Conservation (phyloP, 2,329 filamentous ascomycete genomes). For the Arthroderma sp. region DNA sequence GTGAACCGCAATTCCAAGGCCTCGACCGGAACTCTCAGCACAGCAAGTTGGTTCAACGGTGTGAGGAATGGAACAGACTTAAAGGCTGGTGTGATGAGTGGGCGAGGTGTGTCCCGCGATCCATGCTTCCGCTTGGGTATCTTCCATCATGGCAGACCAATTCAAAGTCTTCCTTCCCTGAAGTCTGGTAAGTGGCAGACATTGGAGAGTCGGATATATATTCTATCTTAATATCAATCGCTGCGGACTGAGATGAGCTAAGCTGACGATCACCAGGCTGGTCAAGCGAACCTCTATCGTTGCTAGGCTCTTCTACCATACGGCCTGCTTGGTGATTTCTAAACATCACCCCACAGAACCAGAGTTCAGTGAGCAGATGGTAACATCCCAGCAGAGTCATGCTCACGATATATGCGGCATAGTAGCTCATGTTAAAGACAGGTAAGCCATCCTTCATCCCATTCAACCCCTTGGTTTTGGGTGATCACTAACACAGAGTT, state of each 20-base stretch:
- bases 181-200: constrained; percentile 55
- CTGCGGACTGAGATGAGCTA: neutral
- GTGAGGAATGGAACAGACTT: constrained; percentile 66
- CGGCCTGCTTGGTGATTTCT: constrained; percentile 65
- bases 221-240: neutral
- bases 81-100: constrained; percentile 72
- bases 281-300: constrained; percentile 71
- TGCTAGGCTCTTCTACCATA: constrained; percentile 79
- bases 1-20: constrained; percentile 48
- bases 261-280: constrained; percentile 41
- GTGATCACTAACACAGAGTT: neutral
- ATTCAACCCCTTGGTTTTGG: neutral
- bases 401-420: constrained; percentile 82
- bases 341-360: constrained; percentile 61
- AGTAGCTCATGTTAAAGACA: constrained; percentile 69
- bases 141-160: constrained; percentile 54
- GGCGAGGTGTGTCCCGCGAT: constrained; percentile 64
- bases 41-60: constrained; percentile 48
- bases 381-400: constrained; percentile 56
- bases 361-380: constrained; percentile 52
- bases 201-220: neutral
- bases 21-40: constrained; percentile 46
- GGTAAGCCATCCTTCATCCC: constrained; percentile 27
- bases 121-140: constrained; percentile 78
- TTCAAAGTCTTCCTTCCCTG: constrained; percentile 65